phyloP scores from a whole-genome alignment of 768 basidiomycete genomes.

The Hemileccinum impolitum region DNA sequence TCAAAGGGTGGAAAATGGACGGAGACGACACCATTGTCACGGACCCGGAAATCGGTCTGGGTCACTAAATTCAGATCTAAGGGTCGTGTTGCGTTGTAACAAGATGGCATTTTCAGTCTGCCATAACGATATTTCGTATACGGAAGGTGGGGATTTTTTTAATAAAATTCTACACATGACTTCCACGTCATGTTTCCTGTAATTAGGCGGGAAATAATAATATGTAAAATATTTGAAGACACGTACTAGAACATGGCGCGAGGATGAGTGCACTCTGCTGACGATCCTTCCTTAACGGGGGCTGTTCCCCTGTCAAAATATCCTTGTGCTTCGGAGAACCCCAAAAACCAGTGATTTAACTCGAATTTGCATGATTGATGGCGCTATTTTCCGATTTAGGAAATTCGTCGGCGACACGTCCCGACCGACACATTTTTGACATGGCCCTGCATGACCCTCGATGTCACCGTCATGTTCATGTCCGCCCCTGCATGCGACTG shows the following conservation, averaged over 20 bases:
- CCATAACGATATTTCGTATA: conserved; percentile 39
- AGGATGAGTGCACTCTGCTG: conserved; percentile 2
- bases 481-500: conserved; percentile 22
- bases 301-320: conserved; percentile 18
- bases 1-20: conserved; percentile 39
- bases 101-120: conserved; percentile 38
- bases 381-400: conserved; percentile 23
- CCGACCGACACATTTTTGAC: conserved; percentile 16
- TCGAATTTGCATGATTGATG: conserved; percentile 25
- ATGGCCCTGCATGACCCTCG: conserved; percentile 20
- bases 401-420: conserved; percentile 28
- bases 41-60: conserved; percentile 43
- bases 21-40: conserved; percentile 38
- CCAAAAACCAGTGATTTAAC: conserved; percentile 23
- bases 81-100: conserved; percentile 58
- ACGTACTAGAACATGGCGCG: conserved; percentile 4
- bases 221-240: conserved; percentile 4
- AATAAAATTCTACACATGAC: conserved; percentile 33
- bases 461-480: conserved; percentile 29
- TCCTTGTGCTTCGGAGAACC: conserved; percentile 21
- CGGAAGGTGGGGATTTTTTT: conserved; percentile 43
- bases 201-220: conserved; percentile 19
- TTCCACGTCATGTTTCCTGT: conserved; percentile 27
- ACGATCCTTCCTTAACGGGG: conserved; percentile 28
- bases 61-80: conserved; percentile 71